A percentile compares a stretch with the other conserved stretches of the same genome.
These are phyloP conservation scores for Botrytis fabae DNA, from an alignment of 2,329 filamentous ascomycete species.

Conservation along the genomic window DNA sequence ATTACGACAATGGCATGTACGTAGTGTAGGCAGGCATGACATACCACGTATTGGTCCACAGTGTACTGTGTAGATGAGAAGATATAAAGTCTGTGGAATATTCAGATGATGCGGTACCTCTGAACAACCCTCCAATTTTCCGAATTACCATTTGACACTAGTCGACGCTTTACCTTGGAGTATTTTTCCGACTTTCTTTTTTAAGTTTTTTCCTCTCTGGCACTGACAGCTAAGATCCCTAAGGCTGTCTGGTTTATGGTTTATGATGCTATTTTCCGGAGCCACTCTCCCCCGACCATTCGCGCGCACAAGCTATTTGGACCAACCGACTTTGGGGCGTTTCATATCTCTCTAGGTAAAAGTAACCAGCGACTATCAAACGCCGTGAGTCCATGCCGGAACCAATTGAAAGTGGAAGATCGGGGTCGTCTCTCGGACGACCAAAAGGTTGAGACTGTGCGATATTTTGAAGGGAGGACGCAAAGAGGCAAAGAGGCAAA, in stretches of 20 bases:
- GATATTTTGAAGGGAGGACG: neutral
- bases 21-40: neutral
- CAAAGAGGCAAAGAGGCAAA: neutral
- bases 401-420: constrained; percentile 6
- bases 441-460: constrained; percentile 10
- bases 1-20: neutral
- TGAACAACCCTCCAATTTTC: neutral
- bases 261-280: constrained; percentile 13
- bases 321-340: constrained; percentile 15
- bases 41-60: neutral
- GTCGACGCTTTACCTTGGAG: neutral
- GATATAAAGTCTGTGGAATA: neutral
- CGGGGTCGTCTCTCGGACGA: constrained; percentile 1
- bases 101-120: neutral
- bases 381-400: neutral
- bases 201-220: neutral
- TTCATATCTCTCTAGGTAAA: constrained; percentile 17
- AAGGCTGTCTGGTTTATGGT: neutral
- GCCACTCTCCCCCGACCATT: constrained; percentile 2
- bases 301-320: neutral
- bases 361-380: constrained; percentile 19
- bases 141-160: neutral
- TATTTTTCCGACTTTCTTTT: neutral
- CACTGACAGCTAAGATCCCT: neutral
- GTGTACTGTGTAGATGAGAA: neutral